Base-by-base conservation (phyloP, 768 basidiomycete species). In the Cystobasidium onofrii region DNA sequence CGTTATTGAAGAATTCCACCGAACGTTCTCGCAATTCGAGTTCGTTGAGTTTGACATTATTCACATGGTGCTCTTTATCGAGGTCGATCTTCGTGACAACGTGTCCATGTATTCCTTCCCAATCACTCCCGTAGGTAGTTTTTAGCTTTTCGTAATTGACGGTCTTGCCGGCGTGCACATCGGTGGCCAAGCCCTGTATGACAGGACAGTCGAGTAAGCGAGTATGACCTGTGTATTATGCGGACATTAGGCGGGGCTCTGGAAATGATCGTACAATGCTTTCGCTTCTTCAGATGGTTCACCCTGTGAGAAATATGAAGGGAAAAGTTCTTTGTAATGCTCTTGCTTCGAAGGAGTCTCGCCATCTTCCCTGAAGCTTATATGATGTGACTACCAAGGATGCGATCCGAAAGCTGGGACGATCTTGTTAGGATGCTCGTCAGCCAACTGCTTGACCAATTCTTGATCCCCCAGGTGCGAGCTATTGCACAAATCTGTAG, bases 341-440 rank as follows among this genome's bases (percentile, higher is more conserved):
- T 84, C 83, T 76, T 86, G 85, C 79, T 89, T 93, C 25, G 85
- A 83, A 33, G 80, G 74, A 10, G 54, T 76, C 18, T 81, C 64
- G 20, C 52, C 64, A 72, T 78, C 78, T 23, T 57, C 54, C 23
- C 23, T 31, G 61, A 77, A 80, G 69, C 89, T 85, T 78, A 96
- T 90, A 75, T 84, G 84, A 81, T 96, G 87, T 1, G 88, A 85
- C 81, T 90, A 94, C 95, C 95, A 97, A 1, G 95, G 95, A 80
- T 97, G 95, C 78, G 92, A 88, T 55, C 91, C 94, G 81, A 95
- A 98, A 80, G 88, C 90, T 61, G 94, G 90, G n/a, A 90, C 82
- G 29, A 93, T 81, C 27, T 75, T 75, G 13, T 67, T 64, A 1
- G 78, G 80, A 20, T 67, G 67, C 23, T 64, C 70, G 0, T 73